Conservation (phyloP, 2,329 filamentous ascomycete species). For the Amphichorda felina region DNA sequence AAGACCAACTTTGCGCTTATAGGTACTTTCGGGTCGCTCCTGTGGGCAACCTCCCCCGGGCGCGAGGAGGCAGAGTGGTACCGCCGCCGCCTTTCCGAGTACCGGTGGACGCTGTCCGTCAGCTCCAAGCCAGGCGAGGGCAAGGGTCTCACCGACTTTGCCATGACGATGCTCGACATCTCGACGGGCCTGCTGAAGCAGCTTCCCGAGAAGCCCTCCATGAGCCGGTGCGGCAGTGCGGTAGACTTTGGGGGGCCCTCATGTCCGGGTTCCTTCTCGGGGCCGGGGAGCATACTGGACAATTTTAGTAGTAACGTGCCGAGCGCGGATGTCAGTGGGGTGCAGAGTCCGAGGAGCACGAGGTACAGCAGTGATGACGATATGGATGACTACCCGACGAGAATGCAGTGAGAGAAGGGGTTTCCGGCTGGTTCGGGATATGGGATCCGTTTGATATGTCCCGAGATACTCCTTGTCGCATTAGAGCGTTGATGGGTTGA, state of each 20-base stretch:
- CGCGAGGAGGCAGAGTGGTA: conserved; percentile 91
- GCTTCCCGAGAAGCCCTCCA: conserved; percentile 57
- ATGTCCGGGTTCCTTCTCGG: conserved; percentile 17
- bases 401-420: conserved; percentile 6
- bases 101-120: conserved; percentile 86
- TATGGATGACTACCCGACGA: conserved; percentile 32
- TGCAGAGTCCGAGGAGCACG: conserved; percentile 37
- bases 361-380: conserved; percentile 44
- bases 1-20: conserved; percentile 91
- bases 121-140: conserved; percentile 60
- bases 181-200: conserved; percentile 57
- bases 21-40: conserved; percentile 80
- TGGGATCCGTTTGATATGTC: too few species aligned
- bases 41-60: conserved; percentile 81
- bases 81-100: conserved; percentile 71
- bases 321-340: conserved; percentile 35
- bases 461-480: too few species aligned
- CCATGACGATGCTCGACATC: conserved; percentile 68
- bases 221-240: conserved; percentile 42
- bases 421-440: too few species aligned
- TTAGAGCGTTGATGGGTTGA: too few species aligned
- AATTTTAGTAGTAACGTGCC: conserved; percentile 31
- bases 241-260: conserved; percentile 29
- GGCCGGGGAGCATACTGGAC: conserved; percentile 21
- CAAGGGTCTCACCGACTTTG: conserved; percentile 51